Base-by-base conservation (phyloP, 2,329 filamentous ascomycete species). In the Fusarium penzigii region DNA sequence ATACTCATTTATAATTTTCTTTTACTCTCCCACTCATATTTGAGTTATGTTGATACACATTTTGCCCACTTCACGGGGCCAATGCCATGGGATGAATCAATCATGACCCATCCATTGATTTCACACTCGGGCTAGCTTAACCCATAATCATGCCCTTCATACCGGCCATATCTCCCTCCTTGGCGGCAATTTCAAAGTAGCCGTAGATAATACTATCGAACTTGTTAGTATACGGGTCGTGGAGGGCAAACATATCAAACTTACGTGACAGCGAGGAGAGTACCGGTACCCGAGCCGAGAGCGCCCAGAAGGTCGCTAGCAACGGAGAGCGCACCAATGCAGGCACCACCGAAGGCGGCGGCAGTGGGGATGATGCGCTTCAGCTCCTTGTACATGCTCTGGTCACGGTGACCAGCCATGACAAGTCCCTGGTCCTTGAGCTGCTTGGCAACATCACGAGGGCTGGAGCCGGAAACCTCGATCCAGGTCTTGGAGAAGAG, bases 401-500 rank as follows among this genome's bases (percentile, higher is more conserved):
- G 93, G 76, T 99, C 95, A 79, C 94, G 90, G 82, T 99, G 94
- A 70, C 94, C 94, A 69, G 94, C 93, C 95, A 99, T 99, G 65
- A 99, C 93, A 53, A 99, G 88, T 72, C 94, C 94, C 79, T 99
- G 94, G 70, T 99, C 95, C 87, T 99, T 99, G 75, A 99, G 87
- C 80, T 97, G 94, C 86, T 99, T 99, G 69, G 94, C 94, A 63
- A 99, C 95, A 71, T 99, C 94, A 70, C 94, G 90, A 55, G 94
- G 95, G 80, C 91, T 93, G 59, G 93, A 97, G 69, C 94, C 95
- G 39, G 94, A 97, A 62, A 99, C 94, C 79, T 99, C 94, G 68
- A 99, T 99, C 94, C 94, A 99, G 49, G 95, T 99, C 90, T 99
- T 99, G 77, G 92, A 97, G 85, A 99, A 99, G 74, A 97, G 86